phyloP scores from a whole-genome alignment of 1,284 basidiomycete genomes.

The Ustanciosporium gigantosporum region DNA sequence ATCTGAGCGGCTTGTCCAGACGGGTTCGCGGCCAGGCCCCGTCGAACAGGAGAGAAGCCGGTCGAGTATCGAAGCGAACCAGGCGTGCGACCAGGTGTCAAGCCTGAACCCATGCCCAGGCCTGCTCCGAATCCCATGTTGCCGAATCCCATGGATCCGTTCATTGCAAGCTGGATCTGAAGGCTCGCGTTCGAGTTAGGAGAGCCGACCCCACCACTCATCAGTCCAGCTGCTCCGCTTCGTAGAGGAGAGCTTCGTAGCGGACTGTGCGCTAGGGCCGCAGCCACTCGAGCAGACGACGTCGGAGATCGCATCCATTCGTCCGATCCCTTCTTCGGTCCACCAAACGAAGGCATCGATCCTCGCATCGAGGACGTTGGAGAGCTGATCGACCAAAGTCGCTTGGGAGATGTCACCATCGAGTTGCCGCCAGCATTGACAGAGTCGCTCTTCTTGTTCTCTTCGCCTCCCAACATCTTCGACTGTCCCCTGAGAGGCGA shows the following conservation, averaged over 20 bases:
- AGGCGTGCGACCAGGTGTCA: constrained; percentile 25
- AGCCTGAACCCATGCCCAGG: constrained; percentile 28
- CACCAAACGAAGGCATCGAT: background rate
- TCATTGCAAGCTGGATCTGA: constrained; percentile 41
- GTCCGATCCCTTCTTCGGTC: constrained; percentile 10
- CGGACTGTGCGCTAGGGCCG: constrained; percentile 28
- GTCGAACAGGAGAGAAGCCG: constrained; percentile 32
- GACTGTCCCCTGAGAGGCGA: constrained; percentile 31
- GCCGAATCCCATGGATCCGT: constrained; percentile 17
- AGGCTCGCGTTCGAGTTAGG: constrained; percentile 30
- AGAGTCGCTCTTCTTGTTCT: background rate
- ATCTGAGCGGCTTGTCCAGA: constrained; percentile 3
- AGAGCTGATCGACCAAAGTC: constrained; percentile 41
- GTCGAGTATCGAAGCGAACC: constrained; percentile 28
- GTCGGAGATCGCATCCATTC: constrained; percentile 27
- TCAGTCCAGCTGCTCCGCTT: constrained; percentile 21
- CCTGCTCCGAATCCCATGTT: constrained; percentile 24
- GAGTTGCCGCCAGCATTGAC: constrained; percentile 7
- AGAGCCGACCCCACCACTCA: too few relatives aligned
- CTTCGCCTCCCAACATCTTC: constrained; percentile 2
- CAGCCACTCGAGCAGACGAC: constrained; percentile 27
- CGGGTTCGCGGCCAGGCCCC: constrained; percentile 5
- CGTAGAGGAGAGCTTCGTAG: constrained; percentile 34
- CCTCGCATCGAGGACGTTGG: constrained; percentile 40
- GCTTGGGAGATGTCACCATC: constrained; percentile 32